Base-by-base conservation (phyloP, 2,329 filamentous ascomycete genomes). In the Fusarium mexicanum region DNA sequence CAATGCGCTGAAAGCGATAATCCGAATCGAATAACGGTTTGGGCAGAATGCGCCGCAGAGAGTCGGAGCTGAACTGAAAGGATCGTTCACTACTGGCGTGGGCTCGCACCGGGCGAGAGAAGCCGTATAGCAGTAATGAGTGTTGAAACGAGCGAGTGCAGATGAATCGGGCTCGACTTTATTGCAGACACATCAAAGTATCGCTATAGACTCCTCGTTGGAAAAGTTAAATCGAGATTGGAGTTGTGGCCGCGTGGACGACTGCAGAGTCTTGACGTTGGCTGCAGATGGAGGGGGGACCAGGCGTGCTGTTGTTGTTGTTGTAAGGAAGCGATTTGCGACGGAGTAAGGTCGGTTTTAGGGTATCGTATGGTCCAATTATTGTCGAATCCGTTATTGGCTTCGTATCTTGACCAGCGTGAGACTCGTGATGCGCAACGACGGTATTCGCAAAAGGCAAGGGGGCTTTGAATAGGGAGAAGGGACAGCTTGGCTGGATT, bases 401-500 rank as follows among this genome's bases (percentile, higher is more conserved):
- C 20, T 48, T 72, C 46, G 60, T 70, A 41, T 64, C 54, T 69
- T 60, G 55, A 48, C 60, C 74, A 68, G 61, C 66, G 66, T 71
- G 64, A 66, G 50, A 65, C 66, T 72, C 69, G 73, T 64, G 68
- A 73, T 75, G 76, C 73, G 72, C 72, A 72, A 68, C 40, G 57
- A 72, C 46, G 73, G 55, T 61, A 53, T 66, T 72, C 64, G 44
- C 38, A 69, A 65, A 67, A 65, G 31, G 73, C 64, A 72, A 46
- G 63, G 68, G 70, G 72, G 38, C 14, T 50, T 51, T 43, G 41
- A 55, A 40, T 64, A 67, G 51, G 61, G 44, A 61, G 71, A 77
- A 75, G 76, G 76, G 76, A 78, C 76, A 78, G 69, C 73, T 78
- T 78, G 76, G 74, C 76, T 77, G 76, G 63, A 67, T 74, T 76